Percentiles rank a stretch among this genome's conserved stretches.
These are phyloP conservation scores for Colletotrichum spaethianum DNA, from an alignment of 2,329 filamentous ascomycete genomes.

Conservation along the genomic window DNA sequence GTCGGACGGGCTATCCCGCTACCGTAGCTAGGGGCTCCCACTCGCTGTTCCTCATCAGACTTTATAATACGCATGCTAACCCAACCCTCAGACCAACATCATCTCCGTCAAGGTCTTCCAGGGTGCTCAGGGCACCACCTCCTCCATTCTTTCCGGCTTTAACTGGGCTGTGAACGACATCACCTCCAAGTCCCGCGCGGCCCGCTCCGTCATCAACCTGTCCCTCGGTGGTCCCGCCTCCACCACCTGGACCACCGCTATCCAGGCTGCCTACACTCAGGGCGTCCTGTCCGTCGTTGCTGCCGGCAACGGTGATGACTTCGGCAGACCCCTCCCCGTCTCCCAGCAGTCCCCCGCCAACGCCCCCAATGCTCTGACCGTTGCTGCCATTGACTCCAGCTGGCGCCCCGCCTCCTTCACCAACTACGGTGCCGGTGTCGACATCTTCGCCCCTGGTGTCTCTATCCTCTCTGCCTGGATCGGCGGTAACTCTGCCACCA, in stretches of 20 bases:
- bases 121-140: conserved; percentile 46
- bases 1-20: not conserved
- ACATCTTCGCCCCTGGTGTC: conserved; percentile 67
- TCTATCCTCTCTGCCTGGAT: conserved; percentile 63
- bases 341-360: conserved; percentile 62
- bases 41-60: not conserved
- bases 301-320: conserved; percentile 66
- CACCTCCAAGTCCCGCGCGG: conserved; percentile 54
- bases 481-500: conserved; percentile 56
- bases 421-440: conserved; percentile 64
- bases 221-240: conserved; percentile 65
- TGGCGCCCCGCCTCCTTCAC: conserved; percentile 60
- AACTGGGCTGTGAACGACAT: conserved; percentile 63
- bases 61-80: not conserved
- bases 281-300: conserved; percentile 69
- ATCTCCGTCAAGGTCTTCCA: conserved; percentile 64
- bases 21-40: no score
- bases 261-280: conserved; percentile 59
- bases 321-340: conserved; percentile 37
- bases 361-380: conserved; percentile 63
- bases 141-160: conserved; percentile 51
- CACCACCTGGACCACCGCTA: conserved; percentile 61
- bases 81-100: conserved; percentile 46
- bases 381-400: conserved; percentile 62
- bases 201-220: conserved; percentile 67